A percentile compares a stretch with the other conserved stretches of the same genome.
phyloP scores from a whole-genome alignment of 345 rosid genomes.

The Boechera divaricarpa region DNA sequence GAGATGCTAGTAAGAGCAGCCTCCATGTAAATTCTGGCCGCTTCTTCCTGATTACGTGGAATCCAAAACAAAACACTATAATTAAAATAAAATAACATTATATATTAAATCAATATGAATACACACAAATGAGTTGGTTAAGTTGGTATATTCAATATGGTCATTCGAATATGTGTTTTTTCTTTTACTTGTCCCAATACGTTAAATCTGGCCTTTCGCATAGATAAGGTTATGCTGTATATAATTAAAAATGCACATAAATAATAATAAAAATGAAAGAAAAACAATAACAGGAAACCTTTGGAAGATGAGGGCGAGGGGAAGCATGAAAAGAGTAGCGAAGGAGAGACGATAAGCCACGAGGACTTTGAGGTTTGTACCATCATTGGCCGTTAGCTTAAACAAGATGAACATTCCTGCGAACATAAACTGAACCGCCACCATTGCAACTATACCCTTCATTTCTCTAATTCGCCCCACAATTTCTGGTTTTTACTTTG shows the following conservation, averaged over 20 bases:
- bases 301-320: slow-evolving; percentile 51
- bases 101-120: slow-evolving; percentile 10
- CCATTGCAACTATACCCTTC: slow-evolving; percentile 43
- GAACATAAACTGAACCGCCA: slow-evolving; percentile 41
- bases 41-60: slow-evolving; percentile 41
- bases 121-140: not conserved
- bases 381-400: slow-evolving; percentile 46
- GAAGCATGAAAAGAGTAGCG: slow-evolving; percentile 45
- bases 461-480: slow-evolving; percentile 23
- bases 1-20: slow-evolving; percentile 50
- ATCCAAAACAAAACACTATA: slow-evolving; percentile 16
- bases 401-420: slow-evolving; percentile 50
- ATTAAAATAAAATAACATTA: not conserved
- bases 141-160: not conserved
- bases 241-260: not conserved
- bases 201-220: not conserved
- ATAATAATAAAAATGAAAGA: slow-evolving; percentile 1
- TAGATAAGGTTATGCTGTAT: not conserved
- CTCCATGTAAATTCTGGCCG: slow-evolving; percentile 58
- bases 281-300: slow-evolving; percentile 27
- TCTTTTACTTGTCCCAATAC: not conserved
- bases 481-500: slow-evolving; percentile 4
- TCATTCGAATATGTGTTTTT: not conserved
- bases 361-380: slow-evolving; percentile 44
- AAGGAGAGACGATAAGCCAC: slow-evolving; percentile 51